These are phyloP conservation scores for Clonostachys chloroleuca DNA, from an alignment of 2,329 filamentous ascomycete species.

Conservation along the genomic window DNA sequence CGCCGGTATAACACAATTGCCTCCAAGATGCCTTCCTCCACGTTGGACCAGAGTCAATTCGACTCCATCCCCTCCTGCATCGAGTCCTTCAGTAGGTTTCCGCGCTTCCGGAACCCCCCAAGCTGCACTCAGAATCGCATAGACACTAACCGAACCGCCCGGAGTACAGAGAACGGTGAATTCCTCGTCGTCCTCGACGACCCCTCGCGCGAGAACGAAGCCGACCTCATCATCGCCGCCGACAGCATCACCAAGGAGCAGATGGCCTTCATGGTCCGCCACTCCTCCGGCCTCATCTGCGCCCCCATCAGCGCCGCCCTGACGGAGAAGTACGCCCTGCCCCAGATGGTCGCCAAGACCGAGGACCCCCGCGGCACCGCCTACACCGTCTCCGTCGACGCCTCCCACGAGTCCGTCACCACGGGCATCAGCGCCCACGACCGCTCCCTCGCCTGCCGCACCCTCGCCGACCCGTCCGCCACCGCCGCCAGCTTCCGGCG, in stretches of 20 bases:
- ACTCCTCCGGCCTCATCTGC: conserved; percentile 89
- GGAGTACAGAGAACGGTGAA: conserved; percentile 64
- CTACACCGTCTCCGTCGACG: conserved; percentile 88
- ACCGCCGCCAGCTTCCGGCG: conserved; percentile 63
- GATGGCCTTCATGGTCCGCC: conserved; percentile 93
- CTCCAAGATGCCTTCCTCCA: conserved; percentile 41
- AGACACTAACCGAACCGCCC: not conserved
- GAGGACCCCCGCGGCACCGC: conserved; percentile 88
- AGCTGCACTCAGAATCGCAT: too few relatives aligned
- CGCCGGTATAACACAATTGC: not conserved
- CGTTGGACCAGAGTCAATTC: conserved; percentile 50
- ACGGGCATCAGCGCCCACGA: conserved; percentile 92
- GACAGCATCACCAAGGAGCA: conserved; percentile 79
- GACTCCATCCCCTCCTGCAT: conserved; percentile 63
- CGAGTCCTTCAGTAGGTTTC: conserved; percentile 55
- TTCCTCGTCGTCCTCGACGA: conserved; percentile 97
- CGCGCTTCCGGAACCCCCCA: not conserved
- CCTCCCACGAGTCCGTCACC: conserved; percentile 65
- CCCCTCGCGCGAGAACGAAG: conserved; percentile 91
- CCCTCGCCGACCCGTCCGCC: conserved; percentile 62
- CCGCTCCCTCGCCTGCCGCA: conserved; percentile 74
- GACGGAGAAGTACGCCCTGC: conserved; percentile 68
- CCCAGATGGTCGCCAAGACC: conserved; percentile 75
- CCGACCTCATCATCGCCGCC: conserved; percentile 93
- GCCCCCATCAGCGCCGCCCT: conserved; percentile 70